These are phyloP conservation scores for Tetradesmus lagerheimii DNA, from an alignment of 139 green algal species.

Conservation along the genomic window DNA sequence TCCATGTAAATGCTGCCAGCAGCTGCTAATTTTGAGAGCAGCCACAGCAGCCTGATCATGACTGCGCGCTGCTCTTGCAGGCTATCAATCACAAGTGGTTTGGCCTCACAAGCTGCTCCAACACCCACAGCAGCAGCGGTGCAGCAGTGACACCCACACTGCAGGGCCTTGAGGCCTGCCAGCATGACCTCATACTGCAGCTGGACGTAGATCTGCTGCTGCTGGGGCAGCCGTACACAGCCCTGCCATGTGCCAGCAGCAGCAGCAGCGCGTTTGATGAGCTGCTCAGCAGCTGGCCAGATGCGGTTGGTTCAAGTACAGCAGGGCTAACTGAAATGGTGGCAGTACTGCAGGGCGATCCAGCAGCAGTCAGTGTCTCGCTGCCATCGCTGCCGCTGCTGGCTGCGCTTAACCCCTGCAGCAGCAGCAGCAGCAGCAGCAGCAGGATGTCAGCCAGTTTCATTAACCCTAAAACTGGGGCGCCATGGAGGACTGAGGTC, in stretches of 20 bases:
- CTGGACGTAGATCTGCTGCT: conserved; percentile 35
- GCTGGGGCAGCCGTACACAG: background rate
- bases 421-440: conserved; percentile 2
- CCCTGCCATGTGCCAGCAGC: background rate
- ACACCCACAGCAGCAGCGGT: background rate
- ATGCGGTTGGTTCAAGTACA: background rate
- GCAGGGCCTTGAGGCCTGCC: conserved; percentile 13
- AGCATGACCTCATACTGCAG: conserved; percentile 34
- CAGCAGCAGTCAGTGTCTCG: conserved; percentile 31
- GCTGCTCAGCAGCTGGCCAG: background rate
- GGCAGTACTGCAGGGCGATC: background rate
- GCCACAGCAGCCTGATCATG: too few species aligned
- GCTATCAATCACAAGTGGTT: conserved; percentile 32
- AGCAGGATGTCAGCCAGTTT: background rate
- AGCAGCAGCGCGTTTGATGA: background rate
- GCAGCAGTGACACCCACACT: background rate
- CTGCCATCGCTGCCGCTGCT: conserved; percentile 5
- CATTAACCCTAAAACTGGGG: background rate
- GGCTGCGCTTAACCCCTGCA: background rate
- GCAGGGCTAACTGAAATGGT: background rate
- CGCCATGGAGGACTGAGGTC: conserved; percentile 44
- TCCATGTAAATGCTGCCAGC: too few species aligned
- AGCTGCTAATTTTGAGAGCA: too few species aligned
- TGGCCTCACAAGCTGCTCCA: conserved; percentile 14
- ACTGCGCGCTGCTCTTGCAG: background rate